Evolutionary conservation across 1,139 yeast species (phyloP), one percentile per base, ranked within the genome.

Genomic region (Candida dubliniensis): DNA sequence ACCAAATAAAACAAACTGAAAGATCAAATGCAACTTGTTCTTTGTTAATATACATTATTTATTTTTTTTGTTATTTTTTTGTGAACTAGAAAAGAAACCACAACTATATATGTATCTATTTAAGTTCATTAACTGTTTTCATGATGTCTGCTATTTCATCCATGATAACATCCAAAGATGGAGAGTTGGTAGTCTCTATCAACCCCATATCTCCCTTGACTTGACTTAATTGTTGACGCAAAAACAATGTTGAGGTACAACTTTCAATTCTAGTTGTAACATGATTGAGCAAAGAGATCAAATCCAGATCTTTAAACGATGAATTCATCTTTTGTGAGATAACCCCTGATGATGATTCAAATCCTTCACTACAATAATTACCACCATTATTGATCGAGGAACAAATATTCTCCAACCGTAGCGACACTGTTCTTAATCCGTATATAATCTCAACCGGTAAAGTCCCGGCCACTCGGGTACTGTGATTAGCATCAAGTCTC

Each of bases 181-280:
- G 54, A 14, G 58, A 55, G 29, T 51, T 55, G 7, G 53, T 54
- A 31, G 63, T 58, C 23, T 59, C 57, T 23, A 67, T 58, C 14
- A 45, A 45, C 0, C 70, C 69, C 7, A 52, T 47, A 1, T 50
- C 48, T 0, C 71, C 74, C 3, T 50, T 48, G 1, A 55, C 43
- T 4, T 45, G 15, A 44, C 64, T 62, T 48, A 69, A 36, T 39
- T 64, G 63, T 51, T 69, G 74, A 49, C 76, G 58, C 45, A 71
- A 46, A 33, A 58, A 63, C 29, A 74, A 56, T 1, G 63, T 55
- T 2, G 71, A 63, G 3, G 71, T 76, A 57, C 80, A 71, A 47
- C 76, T 79, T 56, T 84, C 90, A 42, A 84, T 74, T 55, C 90
- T 67, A 0, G 87, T 81, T 25, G 82, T 79, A 25, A 82, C 63